phyloP scores from a whole-genome alignment of 345 rosid genomes.

The Mangifera indica region DNA sequence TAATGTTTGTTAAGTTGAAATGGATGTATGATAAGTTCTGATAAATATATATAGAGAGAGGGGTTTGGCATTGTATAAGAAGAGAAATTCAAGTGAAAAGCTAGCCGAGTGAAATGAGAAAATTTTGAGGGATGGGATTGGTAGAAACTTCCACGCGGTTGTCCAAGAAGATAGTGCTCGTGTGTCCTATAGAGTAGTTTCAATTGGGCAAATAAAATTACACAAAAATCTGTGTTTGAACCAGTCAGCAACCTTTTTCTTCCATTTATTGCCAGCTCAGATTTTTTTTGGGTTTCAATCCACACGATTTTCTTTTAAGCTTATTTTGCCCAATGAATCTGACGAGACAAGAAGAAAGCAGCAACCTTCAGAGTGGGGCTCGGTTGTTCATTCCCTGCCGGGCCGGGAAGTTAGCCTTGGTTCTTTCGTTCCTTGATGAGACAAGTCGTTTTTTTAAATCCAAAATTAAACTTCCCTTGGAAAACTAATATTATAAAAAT shows the following conservation, averaged over 20 bases:
- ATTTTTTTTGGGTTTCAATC: too few species aligned
- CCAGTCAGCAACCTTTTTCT: conserved; percentile 27
- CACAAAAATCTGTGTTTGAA: conserved; percentile 28
- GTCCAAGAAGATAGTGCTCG: neutral
- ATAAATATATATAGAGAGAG: conserved; percentile 13
- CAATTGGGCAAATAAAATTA: neutral
- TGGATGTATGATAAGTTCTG: neutral
- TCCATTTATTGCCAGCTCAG: too few species aligned
- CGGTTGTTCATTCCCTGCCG: too few species aligned
- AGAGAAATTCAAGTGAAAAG: neutral
- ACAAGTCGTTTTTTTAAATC: too few species aligned
- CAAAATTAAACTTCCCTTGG: too few species aligned
- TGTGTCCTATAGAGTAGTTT: neutral
- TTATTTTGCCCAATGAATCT: too few species aligned
- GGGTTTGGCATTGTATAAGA: neutral
- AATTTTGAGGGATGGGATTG: conserved; percentile 19
- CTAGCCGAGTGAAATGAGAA: conserved; percentile 68
- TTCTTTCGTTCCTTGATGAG: too few species aligned
- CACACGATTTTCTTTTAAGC: too few species aligned
- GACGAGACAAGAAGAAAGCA: too few species aligned
- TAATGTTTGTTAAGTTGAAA: neutral
- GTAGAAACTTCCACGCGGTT: conserved; percentile 59
- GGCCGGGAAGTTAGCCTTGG: too few species aligned
- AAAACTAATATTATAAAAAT: too few species aligned
- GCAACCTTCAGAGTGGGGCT: too few species aligned